Conservation (phyloP, 2,329 filamentous ascomycete species). For the Sclerotinia minor region DNA sequence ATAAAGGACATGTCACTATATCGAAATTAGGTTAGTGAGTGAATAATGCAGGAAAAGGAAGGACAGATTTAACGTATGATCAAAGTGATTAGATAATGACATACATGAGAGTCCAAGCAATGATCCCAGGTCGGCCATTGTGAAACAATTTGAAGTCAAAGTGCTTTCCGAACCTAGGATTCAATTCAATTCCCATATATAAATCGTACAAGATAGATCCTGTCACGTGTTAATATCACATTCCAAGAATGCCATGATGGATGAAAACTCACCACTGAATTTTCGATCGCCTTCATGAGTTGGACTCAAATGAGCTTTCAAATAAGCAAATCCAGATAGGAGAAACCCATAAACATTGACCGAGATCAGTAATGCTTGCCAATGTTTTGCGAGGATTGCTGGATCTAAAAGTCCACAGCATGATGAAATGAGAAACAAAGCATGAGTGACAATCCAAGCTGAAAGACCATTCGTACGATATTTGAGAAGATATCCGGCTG, state of each 20-base stretch:
- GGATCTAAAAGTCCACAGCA: conserved; percentile 43
- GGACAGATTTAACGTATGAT: conserved; percentile 7
- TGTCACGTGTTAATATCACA: conserved; percentile 29
- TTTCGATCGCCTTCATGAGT: conserved; percentile 47
- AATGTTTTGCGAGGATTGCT: conserved; percentile 47
- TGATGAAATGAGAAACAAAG: conserved; percentile 38
- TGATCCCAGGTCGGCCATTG: conserved; percentile 50
- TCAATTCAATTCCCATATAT: conserved; percentile 51
- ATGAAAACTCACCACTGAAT: conserved; percentile 44
- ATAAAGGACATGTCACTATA: conserved; percentile 45
- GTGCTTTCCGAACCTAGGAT: conserved; percentile 46
- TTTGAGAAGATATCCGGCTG: conserved; percentile 47
- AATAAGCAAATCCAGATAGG: conserved; percentile 41
- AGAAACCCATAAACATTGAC: conserved; percentile 45
- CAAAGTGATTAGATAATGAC: conserved; percentile 24
- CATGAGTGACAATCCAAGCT: conserved; percentile 46
- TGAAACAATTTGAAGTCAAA: conserved; percentile 52
- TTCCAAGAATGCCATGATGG: too few species aligned
- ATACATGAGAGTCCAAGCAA: conserved; percentile 51
- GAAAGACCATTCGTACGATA: conserved; percentile 48
- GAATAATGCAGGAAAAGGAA: not conserved
- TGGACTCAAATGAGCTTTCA: conserved; percentile 46
- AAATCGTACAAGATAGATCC: conserved; percentile 47
- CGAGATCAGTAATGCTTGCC: conserved; percentile 45
- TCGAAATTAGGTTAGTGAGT: conserved; percentile 13